phyloP scores from a whole-genome alignment of 1,284 basidiomycete species.

The Microbotryum scabiosae region DNA sequence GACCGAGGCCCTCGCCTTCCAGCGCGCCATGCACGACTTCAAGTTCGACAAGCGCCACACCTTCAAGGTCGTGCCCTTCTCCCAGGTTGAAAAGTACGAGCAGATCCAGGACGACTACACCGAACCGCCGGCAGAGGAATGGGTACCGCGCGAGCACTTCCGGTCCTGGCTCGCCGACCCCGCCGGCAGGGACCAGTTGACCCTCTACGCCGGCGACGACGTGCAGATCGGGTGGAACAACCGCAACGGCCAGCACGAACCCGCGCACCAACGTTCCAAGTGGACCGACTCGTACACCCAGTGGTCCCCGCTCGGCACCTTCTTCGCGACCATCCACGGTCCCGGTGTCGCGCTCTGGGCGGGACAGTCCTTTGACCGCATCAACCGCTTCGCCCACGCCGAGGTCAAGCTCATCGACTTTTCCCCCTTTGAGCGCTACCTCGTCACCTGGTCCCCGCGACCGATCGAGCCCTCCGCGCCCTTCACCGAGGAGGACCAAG shows the following conservation, averaged over 20 bases:
- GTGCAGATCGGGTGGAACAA: conserved; percentile 92
- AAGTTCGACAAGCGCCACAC: conserved; percentile 88
- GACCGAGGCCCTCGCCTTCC: conserved; percentile 73
- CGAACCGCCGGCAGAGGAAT: conserved; percentile 71
- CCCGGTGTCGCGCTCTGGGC: conserved; percentile 97
- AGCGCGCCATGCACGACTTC: conserved; percentile 71
- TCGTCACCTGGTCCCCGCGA: conserved; percentile 97
- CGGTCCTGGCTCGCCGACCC: conserved; percentile 89
- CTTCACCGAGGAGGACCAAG: conserved; percentile 90
- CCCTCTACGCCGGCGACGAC: conserved; percentile 85
- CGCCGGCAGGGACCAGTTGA: conserved; percentile 90
- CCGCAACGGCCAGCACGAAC: conserved; percentile 75
- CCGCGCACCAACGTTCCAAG: conserved; percentile 66
- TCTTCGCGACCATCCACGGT: conserved; percentile 84
- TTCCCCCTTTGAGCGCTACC: conserved; percentile 91
- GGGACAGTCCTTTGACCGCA: conserved; percentile 74
- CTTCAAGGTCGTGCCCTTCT: conserved; percentile 83
- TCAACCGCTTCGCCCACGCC: conserved; percentile 88
- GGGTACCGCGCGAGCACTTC: conserved; percentile 82
- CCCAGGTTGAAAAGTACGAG: conserved; percentile 80
- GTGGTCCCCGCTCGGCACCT: conserved; percentile 95
- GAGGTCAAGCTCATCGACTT: conserved; percentile 95
- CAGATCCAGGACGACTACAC: conserved; percentile 73
- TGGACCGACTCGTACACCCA: conserved; percentile 98
- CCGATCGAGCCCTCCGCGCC: conserved; percentile 61